A percentile compares a stretch with the other conserved stretches of the same genome.
These are phyloP conservation scores for Backusella luteola DNA, from an alignment of 192 early-diverging fungal genomes.

Conservation along the genomic window DNA sequence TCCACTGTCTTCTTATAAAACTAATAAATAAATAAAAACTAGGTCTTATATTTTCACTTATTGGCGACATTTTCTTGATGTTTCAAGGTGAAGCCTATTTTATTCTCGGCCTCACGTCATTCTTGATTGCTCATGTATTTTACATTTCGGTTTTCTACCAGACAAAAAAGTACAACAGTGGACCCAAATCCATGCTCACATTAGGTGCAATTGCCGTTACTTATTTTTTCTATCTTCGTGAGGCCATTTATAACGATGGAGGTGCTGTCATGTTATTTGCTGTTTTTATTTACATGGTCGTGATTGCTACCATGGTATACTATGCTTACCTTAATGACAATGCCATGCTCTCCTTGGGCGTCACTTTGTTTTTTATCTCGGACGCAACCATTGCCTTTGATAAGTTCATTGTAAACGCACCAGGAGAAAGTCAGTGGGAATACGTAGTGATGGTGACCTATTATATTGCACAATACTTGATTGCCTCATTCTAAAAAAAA, in stretches of 20 bases:
- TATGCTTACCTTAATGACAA: background rate
- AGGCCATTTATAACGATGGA: background rate
- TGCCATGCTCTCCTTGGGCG: background rate
- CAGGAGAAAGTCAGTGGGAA: background rate
- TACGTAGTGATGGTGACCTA: background rate
- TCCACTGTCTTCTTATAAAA: background rate
- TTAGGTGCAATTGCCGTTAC: background rate
- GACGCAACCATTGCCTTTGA: background rate
- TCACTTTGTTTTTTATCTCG: background rate
- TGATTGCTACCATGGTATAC: background rate
- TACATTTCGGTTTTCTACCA: background rate
- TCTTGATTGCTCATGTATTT: background rate
- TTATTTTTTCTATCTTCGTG: background rate
- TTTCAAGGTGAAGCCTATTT: background rate
- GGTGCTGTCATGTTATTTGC: background rate
- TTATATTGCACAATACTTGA: background rate
- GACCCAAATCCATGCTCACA: background rate
- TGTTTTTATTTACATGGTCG: background rate
- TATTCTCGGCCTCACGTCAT: background rate
- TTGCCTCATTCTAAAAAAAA: background rate
- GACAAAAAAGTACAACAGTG: background rate
- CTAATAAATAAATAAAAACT: background rate
- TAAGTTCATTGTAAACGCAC: background rate
- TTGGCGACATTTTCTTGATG: background rate
- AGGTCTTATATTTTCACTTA: background rate